Conservation (phyloP, 2,329 filamentous ascomycete genomes). For the Sclerotinia borealis region DNA sequence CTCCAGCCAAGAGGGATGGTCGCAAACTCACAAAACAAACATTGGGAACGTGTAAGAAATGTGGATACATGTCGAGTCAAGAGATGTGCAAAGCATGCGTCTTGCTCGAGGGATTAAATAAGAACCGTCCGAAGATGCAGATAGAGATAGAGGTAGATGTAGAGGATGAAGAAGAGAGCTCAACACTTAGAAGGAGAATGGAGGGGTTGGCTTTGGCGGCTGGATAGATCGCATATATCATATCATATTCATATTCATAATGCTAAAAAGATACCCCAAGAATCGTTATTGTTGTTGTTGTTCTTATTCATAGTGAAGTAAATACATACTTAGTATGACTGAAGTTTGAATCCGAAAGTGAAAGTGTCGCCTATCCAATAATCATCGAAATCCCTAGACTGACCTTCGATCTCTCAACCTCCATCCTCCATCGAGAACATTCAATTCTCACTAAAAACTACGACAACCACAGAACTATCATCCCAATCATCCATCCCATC, state of each 20-base stretch:
- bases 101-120: slow-evolving; percentile 85
- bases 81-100: slow-evolving; percentile 89
- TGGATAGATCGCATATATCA: slow-evolving; percentile 21
- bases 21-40: slow-evolving; percentile 54
- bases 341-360: not conserved
- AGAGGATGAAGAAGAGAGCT: slow-evolving; percentile 42
- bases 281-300: not conserved
- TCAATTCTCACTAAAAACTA: not conserved
- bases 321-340: not conserved
- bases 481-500: not conserved
- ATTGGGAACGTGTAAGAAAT: slow-evolving; percentile 76
- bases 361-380: not conserved
- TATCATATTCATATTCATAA: too few relatives aligned
- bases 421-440: not conserved
- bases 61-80: slow-evolving; percentile 95
- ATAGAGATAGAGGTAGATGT: slow-evolving; percentile 37
- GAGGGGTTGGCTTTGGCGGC: slow-evolving; percentile 39
- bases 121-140: slow-evolving; percentile 59
- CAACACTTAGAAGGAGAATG: slow-evolving; percentile 45
- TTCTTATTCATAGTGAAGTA: too few relatives aligned
- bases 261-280: not conserved
- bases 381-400: not conserved
- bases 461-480: not conserved
- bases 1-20: slow-evolving; percentile 26
- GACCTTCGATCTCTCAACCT: not conserved